Base-by-base conservation (phyloP, 768 basidiomycete genomes). In the Rhizopogon salebrosus region DNA sequence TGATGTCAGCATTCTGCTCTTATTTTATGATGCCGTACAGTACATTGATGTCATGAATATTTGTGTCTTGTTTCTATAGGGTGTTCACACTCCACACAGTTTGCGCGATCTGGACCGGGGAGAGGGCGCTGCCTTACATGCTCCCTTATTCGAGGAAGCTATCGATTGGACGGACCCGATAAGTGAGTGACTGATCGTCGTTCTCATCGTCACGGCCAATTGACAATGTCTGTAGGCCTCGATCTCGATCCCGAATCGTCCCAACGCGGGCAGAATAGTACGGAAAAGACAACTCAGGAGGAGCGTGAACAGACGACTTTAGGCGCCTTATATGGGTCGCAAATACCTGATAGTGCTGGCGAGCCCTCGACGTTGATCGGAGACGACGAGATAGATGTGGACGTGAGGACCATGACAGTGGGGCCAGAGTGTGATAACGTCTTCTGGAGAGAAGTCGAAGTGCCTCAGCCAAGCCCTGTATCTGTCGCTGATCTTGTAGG, bases 71-170 rank as follows among this genome's bases (percentile, higher is more conserved):
- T 65, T 69, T 65, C 64, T 71, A 72, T 79, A 93, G 90, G 87
- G 85, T 72, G 73, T 77, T 66, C 85, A 87, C 74, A 73, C 76
- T 64, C 62, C 75, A 58, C 85, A 88, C 71, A 87, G 77, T 74
- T 69, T 88, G 59, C 89, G 89, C 66, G 90, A 92, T 72, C 76
- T 93, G 75, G 91, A 93, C 72, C 81, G 88, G 67, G 87, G 82
- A 66, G 92, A 92, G 68, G 91, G 91, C 46, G 89, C 88, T 52
- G 89, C 91, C 49, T 67, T 93, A 61, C 90, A 92, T 64, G 81
- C 83, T 56, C 86, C 84, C 65, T 63, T 89, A 56, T 92, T 92
- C 68, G 91, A 92, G 72, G 91, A 92, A 73, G 77, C 82, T 53
- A 75, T 91, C 59, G 92, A 93, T 74, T 93, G 90, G 90, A 75